Evolutionary conservation across 108 stramenopile genomes (phyloP).

Genomic region (Discostella pseudostelligera): DNA sequence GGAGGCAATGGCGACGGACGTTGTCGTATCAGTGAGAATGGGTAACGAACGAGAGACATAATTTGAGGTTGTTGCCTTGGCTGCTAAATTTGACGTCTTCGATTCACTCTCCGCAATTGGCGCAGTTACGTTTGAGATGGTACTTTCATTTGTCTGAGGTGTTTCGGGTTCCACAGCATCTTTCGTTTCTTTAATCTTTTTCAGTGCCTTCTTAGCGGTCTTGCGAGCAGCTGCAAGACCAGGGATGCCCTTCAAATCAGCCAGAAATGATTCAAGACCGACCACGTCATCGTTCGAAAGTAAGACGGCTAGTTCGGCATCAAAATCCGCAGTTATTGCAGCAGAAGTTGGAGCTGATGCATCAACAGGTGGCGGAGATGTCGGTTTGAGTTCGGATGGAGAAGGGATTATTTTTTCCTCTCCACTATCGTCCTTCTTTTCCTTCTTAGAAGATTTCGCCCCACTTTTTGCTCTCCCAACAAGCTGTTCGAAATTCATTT

Average conservation of each 20-base stretch:
- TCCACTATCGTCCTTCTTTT: slow-evolving; percentile 30
- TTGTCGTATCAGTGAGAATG: slow-evolving; percentile 10
- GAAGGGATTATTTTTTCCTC: slow-evolving; percentile 15
- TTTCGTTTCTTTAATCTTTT: slow-evolving; percentile 57
- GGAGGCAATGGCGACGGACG: slow-evolving; percentile 20
- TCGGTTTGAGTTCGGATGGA: slow-evolving; percentile 10
- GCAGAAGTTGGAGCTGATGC: neutral
- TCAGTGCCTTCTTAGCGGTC: slow-evolving; percentile 90
- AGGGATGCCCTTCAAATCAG: slow-evolving; percentile 79
- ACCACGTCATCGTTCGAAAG: slow-evolving; percentile 60
- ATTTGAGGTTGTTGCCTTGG: slow-evolving; percentile 10
- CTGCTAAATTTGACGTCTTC: neutral
- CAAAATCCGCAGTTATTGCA: slow-evolving; percentile 25
- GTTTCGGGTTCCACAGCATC: slow-evolving; percentile 30
- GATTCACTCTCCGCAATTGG: slow-evolving; percentile 13
- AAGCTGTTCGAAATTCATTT: slow-evolving; percentile 48
- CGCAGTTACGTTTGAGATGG: neutral
- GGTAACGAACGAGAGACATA: slow-evolving; percentile 24
- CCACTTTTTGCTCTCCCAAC: slow-evolving; percentile 34
- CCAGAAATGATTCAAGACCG: slow-evolving; percentile 75
- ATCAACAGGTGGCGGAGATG: slow-evolving; percentile 9
- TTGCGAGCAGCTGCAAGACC: slow-evolving; percentile 82
- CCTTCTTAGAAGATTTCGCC: slow-evolving; percentile 35
- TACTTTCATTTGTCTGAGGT: slow-evolving; percentile 9
- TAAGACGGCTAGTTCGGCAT: slow-evolving; percentile 48